A percentile compares a stretch with the other conserved stretches of the same genome.
Conservation (phyloP, 73 alveolate species). For the Paramecium sonneborni region DNA sequence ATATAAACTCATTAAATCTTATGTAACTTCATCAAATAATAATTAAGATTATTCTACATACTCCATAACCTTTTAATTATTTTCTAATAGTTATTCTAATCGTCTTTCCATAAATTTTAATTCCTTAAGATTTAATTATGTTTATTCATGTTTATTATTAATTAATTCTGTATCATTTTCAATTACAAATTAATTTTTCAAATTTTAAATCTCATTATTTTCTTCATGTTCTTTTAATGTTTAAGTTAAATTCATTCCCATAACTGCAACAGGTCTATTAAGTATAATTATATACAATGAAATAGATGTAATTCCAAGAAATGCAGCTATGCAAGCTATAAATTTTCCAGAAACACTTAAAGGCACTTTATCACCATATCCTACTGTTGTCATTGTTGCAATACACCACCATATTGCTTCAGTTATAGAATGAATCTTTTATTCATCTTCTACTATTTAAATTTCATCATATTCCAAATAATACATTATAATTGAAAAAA, state of each 20-base stretch:
- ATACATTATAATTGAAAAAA: constrained; percentile 43
- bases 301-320: constrained; percentile 56
- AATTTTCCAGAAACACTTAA: constrained; percentile 24
- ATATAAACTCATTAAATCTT: constrained; percentile 39
- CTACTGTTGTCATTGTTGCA: constrained; percentile 66
- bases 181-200: neutral
- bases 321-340: constrained; percentile 56
- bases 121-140: constrained; percentile 11
- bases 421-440: constrained; percentile 33
- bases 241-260: constrained; percentile 39
- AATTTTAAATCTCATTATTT: neutral
- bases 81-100: constrained; percentile 43
- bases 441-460: neutral
- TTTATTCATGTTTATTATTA: neutral
- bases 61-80: constrained; percentile 1
- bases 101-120: constrained; percentile 35
- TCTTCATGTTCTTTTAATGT: neutral
- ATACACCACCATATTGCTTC: constrained; percentile 59
- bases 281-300: neutral
- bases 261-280: constrained; percentile 52
- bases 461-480: constrained; percentile 36
- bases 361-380: constrained; percentile 68
- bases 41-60: neutral
- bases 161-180: neutral
- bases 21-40: constrained; percentile 27